phyloP scores from a whole-genome alignment of 2,329 filamentous ascomycete species.

The Exophiala mesophila region DNA sequence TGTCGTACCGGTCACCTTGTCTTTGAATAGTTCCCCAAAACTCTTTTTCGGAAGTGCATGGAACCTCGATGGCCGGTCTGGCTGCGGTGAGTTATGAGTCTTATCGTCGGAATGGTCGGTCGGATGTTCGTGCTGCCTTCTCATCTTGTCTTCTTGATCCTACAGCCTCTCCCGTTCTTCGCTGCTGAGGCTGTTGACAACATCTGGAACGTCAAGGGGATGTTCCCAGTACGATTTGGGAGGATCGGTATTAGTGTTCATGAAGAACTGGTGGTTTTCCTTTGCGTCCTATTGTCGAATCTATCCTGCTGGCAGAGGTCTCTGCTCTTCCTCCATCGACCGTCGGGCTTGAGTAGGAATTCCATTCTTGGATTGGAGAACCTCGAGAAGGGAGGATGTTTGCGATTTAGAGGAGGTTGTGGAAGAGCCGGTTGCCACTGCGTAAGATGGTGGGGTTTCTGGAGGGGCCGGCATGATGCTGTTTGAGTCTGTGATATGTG shows the following conservation, averaged over 20 bases:
- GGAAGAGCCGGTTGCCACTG: slow-evolving; percentile 28
- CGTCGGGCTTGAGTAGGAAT: slow-evolving; percentile 50
- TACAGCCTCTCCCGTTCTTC: slow-evolving; percentile 48
- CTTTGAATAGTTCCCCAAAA: slow-evolving; percentile 55
- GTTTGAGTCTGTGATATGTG: slow-evolving; percentile 19
- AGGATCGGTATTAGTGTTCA: slow-evolving; percentile 52
- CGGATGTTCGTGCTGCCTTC: slow-evolving; percentile 21
- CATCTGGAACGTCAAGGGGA: slow-evolving; percentile 56
- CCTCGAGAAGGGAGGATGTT: slow-evolving; percentile 23
- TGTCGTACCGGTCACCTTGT: slow-evolving; percentile 54
- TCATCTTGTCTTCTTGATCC: slow-evolving; percentile 29
- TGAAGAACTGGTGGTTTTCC: slow-evolving; percentile 57
- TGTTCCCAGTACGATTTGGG: slow-evolving; percentile 58
- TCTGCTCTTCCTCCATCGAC: slow-evolving; percentile 59
- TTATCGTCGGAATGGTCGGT: slow-evolving; percentile 29
- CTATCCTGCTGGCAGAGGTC: slow-evolving; percentile 54
- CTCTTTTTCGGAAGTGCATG: slow-evolving; percentile 33
- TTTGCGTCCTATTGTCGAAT: slow-evolving; percentile 52
- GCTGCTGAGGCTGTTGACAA: slow-evolving; percentile 44
- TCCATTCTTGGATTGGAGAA: slow-evolving; percentile 40
- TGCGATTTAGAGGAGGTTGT: slow-evolving; percentile 17
- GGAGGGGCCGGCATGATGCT: slow-evolving; percentile 16
- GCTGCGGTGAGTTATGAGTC: slow-evolving; percentile 16
- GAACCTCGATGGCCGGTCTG: slow-evolving; percentile 10
- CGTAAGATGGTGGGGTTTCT: slow-evolving; percentile 36